Evolutionary conservation across 805 yeast species (phyloP), one percentile per base, ranked within the genome.

Genomic region (Pichia nakasei): DNA sequence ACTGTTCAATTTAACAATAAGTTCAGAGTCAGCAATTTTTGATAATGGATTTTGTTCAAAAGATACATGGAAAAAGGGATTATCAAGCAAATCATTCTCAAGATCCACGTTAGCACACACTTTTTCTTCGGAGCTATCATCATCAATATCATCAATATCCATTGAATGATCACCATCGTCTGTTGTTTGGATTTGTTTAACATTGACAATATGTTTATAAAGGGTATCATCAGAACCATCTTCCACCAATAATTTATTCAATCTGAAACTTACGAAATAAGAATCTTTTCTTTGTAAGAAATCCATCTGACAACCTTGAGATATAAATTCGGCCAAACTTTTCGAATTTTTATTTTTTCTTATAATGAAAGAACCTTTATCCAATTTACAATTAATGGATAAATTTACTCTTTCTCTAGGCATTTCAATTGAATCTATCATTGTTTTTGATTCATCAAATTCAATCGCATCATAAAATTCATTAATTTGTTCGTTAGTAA

Each of bases 381-480:
- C 71, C 51, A 93, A 72, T 17, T 79, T 68, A 32, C 94, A 80
- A 21, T 76, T 71, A 4, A 91, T 56, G 48, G 82, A 83, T 43
- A 82, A 55, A n/a, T 75, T 75, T 5, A 83, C 75, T 31, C 85
- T 66, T 46, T 87, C 94, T 42, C 78, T 74, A 0, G 96, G 95
- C 2, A 84, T 55, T 46, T 83, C 81, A 7, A 79, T 64, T 1
- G 81, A 66, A 24, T 77, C 78, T 1, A 70, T 55, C 1, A 74
- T 44, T 1, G 67, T 67, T 39, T 73, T 68, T 19, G 69, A 63
- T 48, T 89, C 96, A 52, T 89, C 85, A 52, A 81, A 89, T 49
- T 89, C 99, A 50, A 93, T 89, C 0, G 97, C 95, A 48, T 86
- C 95, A 56, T 87, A 89, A 19, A 93, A 68, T 47, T 94, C 98